These are phyloP conservation scores for Emergomyces pasteurianus DNA, from an alignment of 2,329 filamentous ascomycete genomes.

Conservation along the genomic window DNA sequence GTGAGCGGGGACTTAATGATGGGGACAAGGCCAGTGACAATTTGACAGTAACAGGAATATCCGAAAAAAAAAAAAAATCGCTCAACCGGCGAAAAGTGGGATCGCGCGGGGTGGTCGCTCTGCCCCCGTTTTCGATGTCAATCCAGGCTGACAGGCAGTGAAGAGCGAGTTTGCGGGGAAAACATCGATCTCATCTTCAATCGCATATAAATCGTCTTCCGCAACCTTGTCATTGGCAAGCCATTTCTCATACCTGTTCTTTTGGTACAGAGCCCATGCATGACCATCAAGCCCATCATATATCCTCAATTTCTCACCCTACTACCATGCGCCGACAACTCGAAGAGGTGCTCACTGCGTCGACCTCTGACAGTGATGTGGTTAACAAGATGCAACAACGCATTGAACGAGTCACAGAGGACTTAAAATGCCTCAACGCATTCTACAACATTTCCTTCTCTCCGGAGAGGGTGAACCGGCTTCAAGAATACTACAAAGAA, in stretches of 20 bases:
- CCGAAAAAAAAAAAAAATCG: not conserved
- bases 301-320: not conserved
- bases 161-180: not conserved
- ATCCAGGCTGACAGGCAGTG: not conserved
- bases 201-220: not conserved
- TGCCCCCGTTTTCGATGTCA: not conserved
- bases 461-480: constrained; percentile 24
- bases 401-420: constrained; percentile 34
- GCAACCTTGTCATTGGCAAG: not conserved
- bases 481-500: constrained; percentile 31
- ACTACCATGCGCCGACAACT: not conserved
- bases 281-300: not conserved
- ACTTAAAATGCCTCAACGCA: constrained; percentile 35
- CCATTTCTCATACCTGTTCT: not conserved
- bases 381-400: constrained; percentile 30
- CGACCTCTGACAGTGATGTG: not conserved
- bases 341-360: not conserved
- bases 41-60: not conserved
- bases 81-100: not conserved
- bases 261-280: not conserved
- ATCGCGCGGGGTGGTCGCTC: not conserved
- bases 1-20: not conserved
- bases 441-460: constrained; percentile 43
- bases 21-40: not conserved
- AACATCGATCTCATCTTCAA: not conserved